Base-by-base conservation (phyloP, 75 land plant species). In the Larix kaempferi region DNA sequence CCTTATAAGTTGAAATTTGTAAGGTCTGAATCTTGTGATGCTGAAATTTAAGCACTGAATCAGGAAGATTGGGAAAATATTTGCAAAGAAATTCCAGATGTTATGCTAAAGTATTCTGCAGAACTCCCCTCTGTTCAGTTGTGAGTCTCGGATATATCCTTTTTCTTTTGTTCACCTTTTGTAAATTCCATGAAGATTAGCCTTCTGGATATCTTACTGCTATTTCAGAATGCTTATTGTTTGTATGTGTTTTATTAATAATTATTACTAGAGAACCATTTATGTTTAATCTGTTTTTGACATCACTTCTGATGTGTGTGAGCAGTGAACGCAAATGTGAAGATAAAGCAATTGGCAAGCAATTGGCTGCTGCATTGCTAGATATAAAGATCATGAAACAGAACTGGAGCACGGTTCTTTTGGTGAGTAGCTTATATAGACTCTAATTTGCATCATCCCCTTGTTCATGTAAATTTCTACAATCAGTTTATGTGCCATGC, bases 121-220 rank as follows among this genome's bases (percentile, higher is more conserved):
- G 72, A 77, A 12, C 81, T 91, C 71, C 88, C 88, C 71, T 89
- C 93, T 57, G 78, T 62, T 13, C 44, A 79, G 56, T 56, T 71
- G 87, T 86, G 56, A 71, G 57, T 12, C 21, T 23, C 23, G 74
- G 57, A 23, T n/a, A 23, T n/a, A 27, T 49, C 16, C 21, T 23
- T 16, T 73, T 73, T 12, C 52, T 56, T 56, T 27, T 12, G 35
- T 16, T 26, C 60, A 29, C 2, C 10, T 37, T 35, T 35, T 4
- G n/a, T 19, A 29, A 29, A 3, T 58, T 76, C 22, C 57, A 74
- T 25, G 21, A 54, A 27, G 58, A 16, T 25, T 15, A 54, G 29
- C 7, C 49, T 49, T 74, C 15, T 52, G 26, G 15, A 21, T 59
- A 7, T 39, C 7, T 35, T 59, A 21, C 26, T 19, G n/a, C 2